These are phyloP conservation scores for Plasmodium blacklocki DNA, from an alignment of 169 alveolate species.

Conservation along the genomic window DNA sequence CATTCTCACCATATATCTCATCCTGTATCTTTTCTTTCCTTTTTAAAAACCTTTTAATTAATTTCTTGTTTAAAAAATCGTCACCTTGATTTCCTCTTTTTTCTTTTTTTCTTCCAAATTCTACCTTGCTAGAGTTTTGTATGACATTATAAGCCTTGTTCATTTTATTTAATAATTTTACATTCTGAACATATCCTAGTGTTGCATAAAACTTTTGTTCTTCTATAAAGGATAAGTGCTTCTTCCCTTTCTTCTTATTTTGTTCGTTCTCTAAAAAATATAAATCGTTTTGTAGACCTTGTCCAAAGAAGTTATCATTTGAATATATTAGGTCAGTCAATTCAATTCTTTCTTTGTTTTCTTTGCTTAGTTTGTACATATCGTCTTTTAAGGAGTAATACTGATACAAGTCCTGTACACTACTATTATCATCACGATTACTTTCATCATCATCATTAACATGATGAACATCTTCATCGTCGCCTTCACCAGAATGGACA, in stretches of 20 bases:
- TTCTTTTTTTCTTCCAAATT: constrained; percentile 15
- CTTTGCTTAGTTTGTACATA: constrained; percentile 34
- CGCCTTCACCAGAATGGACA: background rate
- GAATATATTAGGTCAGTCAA: constrained; percentile 16
- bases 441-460: background rate
- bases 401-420: background rate
- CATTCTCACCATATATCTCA: background rate
- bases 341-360: constrained; percentile 18
- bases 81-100: constrained; percentile 1
- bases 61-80: constrained; percentile 25
- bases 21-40: background rate
- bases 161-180: constrained; percentile 23
- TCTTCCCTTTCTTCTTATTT: background rate
- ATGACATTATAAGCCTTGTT: constrained; percentile 13
- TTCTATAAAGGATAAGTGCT: constrained; percentile 32
- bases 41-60: background rate
- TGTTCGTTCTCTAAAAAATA: constrained; percentile 6
- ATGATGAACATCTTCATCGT: background rate
- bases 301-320: background rate
- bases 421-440: constrained; percentile 7
- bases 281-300: constrained; percentile 5
- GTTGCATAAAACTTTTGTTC: constrained; percentile 28
- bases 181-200: constrained; percentile 22
- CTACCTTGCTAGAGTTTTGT: constrained; percentile 23
- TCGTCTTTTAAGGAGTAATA: constrained; percentile 30